phyloP scores from a whole-genome alignment of 805 yeast genomes.

The Yamadazyma olivae region DNA sequence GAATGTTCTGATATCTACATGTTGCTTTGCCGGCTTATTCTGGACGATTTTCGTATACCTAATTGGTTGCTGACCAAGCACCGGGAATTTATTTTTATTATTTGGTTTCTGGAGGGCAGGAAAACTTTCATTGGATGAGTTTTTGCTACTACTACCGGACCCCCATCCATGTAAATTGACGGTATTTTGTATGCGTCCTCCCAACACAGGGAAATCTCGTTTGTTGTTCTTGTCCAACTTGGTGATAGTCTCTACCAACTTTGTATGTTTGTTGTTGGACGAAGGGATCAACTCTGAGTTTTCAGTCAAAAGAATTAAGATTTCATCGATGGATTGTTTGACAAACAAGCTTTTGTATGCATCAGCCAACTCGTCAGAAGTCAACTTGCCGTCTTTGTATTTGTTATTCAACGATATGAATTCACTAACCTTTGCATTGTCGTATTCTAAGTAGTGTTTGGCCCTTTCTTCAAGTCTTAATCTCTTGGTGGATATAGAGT shows the following conservation, averaged over 20 bases:
- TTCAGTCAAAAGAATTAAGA: conserved; percentile 57
- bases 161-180: conserved; percentile 24
- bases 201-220: conserved; percentile 48
- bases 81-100: conserved; percentile 9
- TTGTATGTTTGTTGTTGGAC: conserved; percentile 17
- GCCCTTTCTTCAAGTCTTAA: conserved; percentile 81
- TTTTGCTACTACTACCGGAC: conserved; percentile 8
- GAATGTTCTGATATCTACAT: conserved; percentile 12
- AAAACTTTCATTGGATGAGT: conserved; percentile 23
- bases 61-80: conserved; percentile 23
- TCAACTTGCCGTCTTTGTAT: conserved; percentile 44
- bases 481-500: conserved; percentile 47
- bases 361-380: conserved; percentile 46
- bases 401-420: conserved; percentile 50
- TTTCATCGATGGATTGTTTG: conserved; percentile 40
- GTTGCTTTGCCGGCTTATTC: conserved; percentile 4
- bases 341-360: conserved; percentile 33
- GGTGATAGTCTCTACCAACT: conserved; percentile 6
- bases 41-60: conserved; percentile 33
- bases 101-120: conserved; percentile 32
- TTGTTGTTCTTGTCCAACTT: conserved; percentile 14
- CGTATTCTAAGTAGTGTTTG: conserved; percentile 66
- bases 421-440: conserved; percentile 40
- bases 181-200: conserved; percentile 14
- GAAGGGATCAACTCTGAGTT: conserved; percentile 54